phyloP scores from a whole-genome alignment of 2,329 filamentous ascomycete genomes.

The Hymenoscyphus fructigenus region DNA sequence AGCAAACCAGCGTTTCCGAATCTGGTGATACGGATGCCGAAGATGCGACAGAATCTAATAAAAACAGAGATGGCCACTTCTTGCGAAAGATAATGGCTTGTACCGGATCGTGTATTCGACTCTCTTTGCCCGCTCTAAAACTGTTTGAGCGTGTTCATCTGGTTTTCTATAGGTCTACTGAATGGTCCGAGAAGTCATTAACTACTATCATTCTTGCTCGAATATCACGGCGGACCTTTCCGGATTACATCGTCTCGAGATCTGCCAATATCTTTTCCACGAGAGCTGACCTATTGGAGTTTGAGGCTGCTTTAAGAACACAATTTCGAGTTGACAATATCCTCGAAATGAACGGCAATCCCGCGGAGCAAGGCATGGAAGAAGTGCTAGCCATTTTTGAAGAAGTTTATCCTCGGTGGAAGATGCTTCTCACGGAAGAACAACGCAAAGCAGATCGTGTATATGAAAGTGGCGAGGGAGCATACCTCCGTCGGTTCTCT shows the following conservation, averaged over 20 bases:
- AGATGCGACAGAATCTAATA: constrained; percentile 30
- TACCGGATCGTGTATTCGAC: constrained; percentile 79
- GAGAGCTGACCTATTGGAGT: constrained; percentile 75
- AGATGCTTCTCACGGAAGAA: constrained; percentile 68
- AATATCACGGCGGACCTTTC: constrained; percentile 84
- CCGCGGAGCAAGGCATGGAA: constrained; percentile 63
- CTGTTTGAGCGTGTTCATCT: constrained; percentile 93
- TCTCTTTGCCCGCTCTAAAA: constrained; percentile 70
- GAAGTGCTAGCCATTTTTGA: constrained; percentile 72
- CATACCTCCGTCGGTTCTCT: constrained; percentile 85
- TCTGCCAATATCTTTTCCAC: constrained; percentile 87
- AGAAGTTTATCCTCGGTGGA: constrained; percentile 79
- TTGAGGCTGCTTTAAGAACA: constrained; percentile 79
- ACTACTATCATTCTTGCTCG: constrained; percentile 93
- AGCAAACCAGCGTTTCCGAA: constrained; percentile 49
- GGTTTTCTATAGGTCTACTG: constrained; percentile 92
- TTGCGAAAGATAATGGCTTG: constrained; percentile 72
- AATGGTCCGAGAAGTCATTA: constrained; percentile 96
- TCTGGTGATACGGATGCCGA: constrained; percentile 45
- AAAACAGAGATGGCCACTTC: constrained; percentile 72
- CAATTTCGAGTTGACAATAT: constrained; percentile 81
- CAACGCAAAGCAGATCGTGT: constrained; percentile 72
- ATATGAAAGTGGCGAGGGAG: constrained; percentile 81
- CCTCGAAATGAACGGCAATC: constrained; percentile 74
- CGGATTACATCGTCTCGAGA: constrained; percentile 84